Conservation (phyloP, 75 land plant species). For the Adiantum capillusveneris region DNA sequence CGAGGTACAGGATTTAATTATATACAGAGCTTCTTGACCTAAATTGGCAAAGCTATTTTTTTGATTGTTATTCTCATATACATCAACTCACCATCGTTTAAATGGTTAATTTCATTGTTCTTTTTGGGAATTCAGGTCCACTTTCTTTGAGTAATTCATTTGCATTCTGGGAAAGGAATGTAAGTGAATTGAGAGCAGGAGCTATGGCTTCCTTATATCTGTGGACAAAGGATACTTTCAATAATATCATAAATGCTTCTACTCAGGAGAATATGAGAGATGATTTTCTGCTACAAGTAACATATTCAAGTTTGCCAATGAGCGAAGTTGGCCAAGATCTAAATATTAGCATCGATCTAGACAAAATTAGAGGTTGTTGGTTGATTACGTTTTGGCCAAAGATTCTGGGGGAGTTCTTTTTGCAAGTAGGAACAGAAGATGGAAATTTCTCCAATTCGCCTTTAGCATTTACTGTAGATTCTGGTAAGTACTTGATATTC, state of each 20-base stretch:
- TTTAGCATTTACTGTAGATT: not conserved
- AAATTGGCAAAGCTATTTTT: too few species aligned
- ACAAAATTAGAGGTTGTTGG: not conserved
- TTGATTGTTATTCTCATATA: too few species aligned
- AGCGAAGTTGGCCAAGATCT: too few species aligned
- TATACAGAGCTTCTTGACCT: too few species aligned
- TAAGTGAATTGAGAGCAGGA: not conserved
- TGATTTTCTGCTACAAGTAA: too few species aligned
- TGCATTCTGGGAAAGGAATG: not conserved
- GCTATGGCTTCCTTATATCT: not conserved
- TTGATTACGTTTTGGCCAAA: not conserved
- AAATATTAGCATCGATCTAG: not conserved
- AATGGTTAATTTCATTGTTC: not conserved
- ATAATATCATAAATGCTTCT: not conserved
- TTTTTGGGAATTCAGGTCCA: not conserved
- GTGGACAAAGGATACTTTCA: not conserved
- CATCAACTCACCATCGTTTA: too few species aligned
- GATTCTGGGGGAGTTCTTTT: not conserved
- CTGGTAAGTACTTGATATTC: not conserved
- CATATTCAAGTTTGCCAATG: too few species aligned
- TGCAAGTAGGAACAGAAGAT: not conserved
- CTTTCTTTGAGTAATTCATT: not conserved
- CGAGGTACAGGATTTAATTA: too few species aligned
- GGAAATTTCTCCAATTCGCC: slow-evolving; percentile 1
- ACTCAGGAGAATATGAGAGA: too few species aligned